Evolutionary conservation across 805 yeast species (phyloP), one percentile per base, ranked within the genome.

Genomic region (Kregervanrija fluxuum): DNA sequence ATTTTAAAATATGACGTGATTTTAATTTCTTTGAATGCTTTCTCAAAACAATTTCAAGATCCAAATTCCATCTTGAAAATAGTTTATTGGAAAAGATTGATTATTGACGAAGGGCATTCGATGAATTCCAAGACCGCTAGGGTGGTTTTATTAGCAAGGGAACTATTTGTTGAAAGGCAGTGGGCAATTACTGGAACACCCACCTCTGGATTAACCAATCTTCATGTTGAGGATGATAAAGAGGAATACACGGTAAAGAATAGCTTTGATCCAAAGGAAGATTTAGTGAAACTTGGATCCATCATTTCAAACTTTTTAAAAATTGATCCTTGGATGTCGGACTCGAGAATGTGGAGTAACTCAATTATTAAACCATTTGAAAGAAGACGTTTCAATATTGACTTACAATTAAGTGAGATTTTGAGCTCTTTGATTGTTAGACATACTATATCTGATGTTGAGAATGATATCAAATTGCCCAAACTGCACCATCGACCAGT

Each of bases 131-230:
- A 70, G 44, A 57, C 69, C 1, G 70, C 85, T 0, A 66, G 74
- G 41, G 69, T 76, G 0, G 80, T 76, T 8, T 54, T 60, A 8
- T 55, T 77, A 32, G 78, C 85, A 14, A 67, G 66, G 32, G 61
- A 65, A 16, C 54, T 83, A 38, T 58, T 62, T 40, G 74, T 75
- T 8, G 90, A 82, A 54, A 67, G 87, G 41, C 70, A 75, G 48
- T 82, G 90, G 90, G 79, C 81, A 0, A 85, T 82, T 1, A 78
- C 85, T 0, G 89, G 90, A 30, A 82, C 90, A 0, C 89, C 89
- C 4, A 82, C 88, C 0, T 72, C 84, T 0, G 90, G 90, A 0
- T 62, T 82, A 42, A 80, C 88, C 0, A 71, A 70, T 37, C 55
- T 79, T 8, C 75, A 77, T 49, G 72, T 80, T 48, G 65, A 62